Conservation (phyloP, 768 basidiomycete species). For the Agrocybe pediades region DNA sequence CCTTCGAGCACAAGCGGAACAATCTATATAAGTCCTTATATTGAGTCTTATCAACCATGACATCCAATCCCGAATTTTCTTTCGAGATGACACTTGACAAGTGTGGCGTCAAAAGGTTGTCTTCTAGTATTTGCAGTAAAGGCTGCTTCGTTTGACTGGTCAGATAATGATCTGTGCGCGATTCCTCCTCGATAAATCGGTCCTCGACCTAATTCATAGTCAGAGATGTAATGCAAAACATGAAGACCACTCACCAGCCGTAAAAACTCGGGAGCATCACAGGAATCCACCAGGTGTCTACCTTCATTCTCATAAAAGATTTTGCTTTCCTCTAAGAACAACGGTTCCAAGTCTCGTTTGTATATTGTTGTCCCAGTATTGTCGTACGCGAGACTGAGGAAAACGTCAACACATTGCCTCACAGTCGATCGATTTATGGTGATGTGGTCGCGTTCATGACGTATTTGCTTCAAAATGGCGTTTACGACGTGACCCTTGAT, state of each 20-base stretch:
- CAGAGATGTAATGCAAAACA: constrained; percentile 25
- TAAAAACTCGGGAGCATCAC: constrained; percentile 83
- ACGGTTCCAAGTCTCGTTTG: constrained; percentile 81
- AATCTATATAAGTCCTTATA: constrained; percentile 75
- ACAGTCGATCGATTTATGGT: constrained; percentile 90
- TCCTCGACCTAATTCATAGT: constrained; percentile 62
- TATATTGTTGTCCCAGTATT: constrained; percentile 63
- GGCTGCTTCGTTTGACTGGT: constrained; percentile 70
- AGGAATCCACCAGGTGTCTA: constrained; percentile 63
- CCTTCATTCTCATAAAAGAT: constrained; percentile 82
- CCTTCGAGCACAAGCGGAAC: constrained; percentile 72
- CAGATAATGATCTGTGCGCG: constrained; percentile 84
- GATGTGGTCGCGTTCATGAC: constrained; percentile 89
- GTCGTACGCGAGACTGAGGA: constrained; percentile 64
- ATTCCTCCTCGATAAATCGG: constrained; percentile 81
- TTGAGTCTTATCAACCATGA: constrained; percentile 84
- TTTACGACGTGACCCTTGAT: constrained; percentile 82
- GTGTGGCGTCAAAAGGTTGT: constrained; percentile 77
- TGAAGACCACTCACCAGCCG: too few relatives aligned
- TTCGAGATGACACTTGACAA: constrained; percentile 74
- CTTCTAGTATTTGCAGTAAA: constrained; percentile 75
- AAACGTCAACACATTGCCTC: constrained; percentile 85
- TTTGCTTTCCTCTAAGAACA: constrained; percentile 75
- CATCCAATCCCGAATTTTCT: constrained; percentile 82
- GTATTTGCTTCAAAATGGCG: constrained; percentile 86